Percentiles rank a stretch among this genome's conserved stretches.
Conservation (phyloP, 371 early-diverging fungal genomes). For the Aphelidium insulamus region DNA sequence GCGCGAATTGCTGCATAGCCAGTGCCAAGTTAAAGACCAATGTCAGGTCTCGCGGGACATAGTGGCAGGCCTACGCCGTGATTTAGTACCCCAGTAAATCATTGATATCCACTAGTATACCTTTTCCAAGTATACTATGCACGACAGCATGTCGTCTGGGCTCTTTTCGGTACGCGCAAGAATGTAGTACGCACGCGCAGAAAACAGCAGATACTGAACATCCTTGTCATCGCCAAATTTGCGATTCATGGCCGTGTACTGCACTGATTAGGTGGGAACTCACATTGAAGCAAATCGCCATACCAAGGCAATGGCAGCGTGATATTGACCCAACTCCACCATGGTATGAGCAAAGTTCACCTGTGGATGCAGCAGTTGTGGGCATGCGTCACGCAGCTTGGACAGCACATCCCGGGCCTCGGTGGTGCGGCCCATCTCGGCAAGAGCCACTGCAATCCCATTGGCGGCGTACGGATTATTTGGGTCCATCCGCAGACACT, state of each 20-base stretch:
- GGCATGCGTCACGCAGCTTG: conserved; percentile 25
- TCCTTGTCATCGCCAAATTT: conserved; percentile 28
- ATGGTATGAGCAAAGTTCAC: conserved; percentile 57
- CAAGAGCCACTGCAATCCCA: conserved; percentile 52
- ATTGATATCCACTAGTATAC: conserved; percentile 9
- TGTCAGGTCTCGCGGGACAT: conserved; percentile 31
- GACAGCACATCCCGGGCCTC: conserved; percentile 54
- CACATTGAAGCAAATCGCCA: too few species aligned
- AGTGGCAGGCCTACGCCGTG: conserved; percentile 5
- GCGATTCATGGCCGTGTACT: too few species aligned
- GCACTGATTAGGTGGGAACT: too few species aligned
- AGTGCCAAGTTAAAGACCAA: conserved; percentile 52
- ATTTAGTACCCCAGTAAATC: background rate
- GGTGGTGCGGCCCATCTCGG: conserved; percentile 35
- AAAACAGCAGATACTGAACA: conserved; percentile 29
- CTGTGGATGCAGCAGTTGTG: conserved; percentile 8
- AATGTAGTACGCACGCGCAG: conserved; percentile 60
- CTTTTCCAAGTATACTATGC: conserved; percentile 30
- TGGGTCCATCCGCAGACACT: conserved; percentile 44
- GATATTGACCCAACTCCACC: conserved; percentile 43
- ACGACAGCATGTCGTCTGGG: conserved; percentile 32
- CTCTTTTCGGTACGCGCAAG: conserved; percentile 46
- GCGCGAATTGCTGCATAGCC: conserved; percentile 60
- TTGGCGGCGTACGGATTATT: conserved; percentile 49
- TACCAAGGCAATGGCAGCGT: conserved; percentile 41